Percentiles rank a stretch among this genome's conserved stretches.
phyloP scores from a whole-genome alignment of 1,284 basidiomycete genomes.

The Irpex sp. region DNA sequence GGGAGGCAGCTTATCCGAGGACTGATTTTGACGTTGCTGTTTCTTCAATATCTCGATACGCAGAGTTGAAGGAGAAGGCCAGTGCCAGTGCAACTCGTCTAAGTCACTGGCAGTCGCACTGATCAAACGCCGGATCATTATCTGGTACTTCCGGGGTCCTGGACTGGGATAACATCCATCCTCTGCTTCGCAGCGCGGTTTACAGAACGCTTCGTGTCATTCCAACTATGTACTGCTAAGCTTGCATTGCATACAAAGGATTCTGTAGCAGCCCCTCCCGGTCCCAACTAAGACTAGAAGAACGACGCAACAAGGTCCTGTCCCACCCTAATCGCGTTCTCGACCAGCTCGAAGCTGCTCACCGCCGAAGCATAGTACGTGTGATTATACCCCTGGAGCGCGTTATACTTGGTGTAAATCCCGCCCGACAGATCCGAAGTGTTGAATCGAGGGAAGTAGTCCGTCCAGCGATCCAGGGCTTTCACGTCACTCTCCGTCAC shows the following conservation, averaged over 20 bases:
- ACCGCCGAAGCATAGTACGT: constrained; percentile 1
- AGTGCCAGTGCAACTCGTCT: too few relatives aligned
- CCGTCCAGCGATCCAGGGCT: not conserved
- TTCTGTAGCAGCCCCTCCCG: not conserved
- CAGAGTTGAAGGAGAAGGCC: too few relatives aligned
- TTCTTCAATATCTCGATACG: too few relatives aligned
- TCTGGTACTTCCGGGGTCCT: too few relatives aligned
- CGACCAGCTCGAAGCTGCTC: constrained; percentile 1
- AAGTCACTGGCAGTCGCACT: too few relatives aligned
- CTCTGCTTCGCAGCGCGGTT: too few relatives aligned
- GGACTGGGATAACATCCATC: too few relatives aligned
- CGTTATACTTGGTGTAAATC: not conserved
- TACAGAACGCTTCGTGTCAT: too few relatives aligned
- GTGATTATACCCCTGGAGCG: not conserved
- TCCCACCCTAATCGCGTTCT: not conserved
- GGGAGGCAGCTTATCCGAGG: too few relatives aligned
- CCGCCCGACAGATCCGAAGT: not conserved
- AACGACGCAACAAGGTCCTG: not conserved
- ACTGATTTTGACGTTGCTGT: too few relatives aligned
- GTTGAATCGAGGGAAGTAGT: constrained; percentile 5
- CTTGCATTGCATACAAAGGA: not conserved
- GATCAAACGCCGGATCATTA: too few relatives aligned
- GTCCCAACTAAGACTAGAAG: not conserved
- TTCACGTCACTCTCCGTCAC: constrained; percentile 1
- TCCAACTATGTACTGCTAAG: not conserved